phyloP scores from a whole-genome alignment of 371 early-diverging fungal genomes.

The Mucor indicus region DNA sequence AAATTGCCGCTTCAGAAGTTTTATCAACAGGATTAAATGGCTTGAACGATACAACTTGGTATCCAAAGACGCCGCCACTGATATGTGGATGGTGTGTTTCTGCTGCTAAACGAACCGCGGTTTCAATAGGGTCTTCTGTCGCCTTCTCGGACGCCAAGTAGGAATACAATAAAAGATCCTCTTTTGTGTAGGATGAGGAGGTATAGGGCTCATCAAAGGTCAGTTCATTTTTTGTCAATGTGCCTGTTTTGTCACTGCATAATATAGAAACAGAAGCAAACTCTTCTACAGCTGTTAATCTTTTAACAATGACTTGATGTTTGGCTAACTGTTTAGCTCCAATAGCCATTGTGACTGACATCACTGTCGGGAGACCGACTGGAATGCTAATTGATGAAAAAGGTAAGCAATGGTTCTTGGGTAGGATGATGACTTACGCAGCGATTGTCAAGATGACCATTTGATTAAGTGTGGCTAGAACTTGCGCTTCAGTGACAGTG shows the following conservation, averaged over 20 bases:
- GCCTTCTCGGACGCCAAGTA: conserved; percentile 90
- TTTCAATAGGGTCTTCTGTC: conserved; percentile 92
- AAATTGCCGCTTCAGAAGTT: conserved; percentile 86
- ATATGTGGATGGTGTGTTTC: conserved; percentile 68
- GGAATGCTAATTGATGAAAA: conserved; percentile 60
- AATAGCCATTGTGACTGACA: conserved; percentile 95
- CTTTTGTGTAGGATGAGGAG: conserved; percentile 62
- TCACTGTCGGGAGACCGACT: conserved; percentile 91
- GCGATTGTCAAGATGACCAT: conserved; percentile 50
- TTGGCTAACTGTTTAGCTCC: conserved; percentile 88
- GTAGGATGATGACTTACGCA: conserved; percentile 12
- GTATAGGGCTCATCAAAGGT: conserved; percentile 90
- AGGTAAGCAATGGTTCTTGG: not conserved
- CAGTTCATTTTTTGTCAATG: conserved; percentile 89
- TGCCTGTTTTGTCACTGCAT: conserved; percentile 97
- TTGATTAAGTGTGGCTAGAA: conserved; percentile 66
- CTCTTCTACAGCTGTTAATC: conserved; percentile 92
- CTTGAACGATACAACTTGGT: conserved; percentile 76
- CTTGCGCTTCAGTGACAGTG: conserved; percentile 39
- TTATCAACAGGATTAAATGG: conserved; percentile 82
- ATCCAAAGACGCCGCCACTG: conserved; percentile 64
- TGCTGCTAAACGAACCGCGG: conserved; percentile 86
- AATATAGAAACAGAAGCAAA: conserved; percentile 91
- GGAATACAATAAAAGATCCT: conserved; percentile 84
- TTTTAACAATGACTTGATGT: conserved; percentile 92